Base-by-base conservation (phyloP, 148 eudicot genomes). In the Chenopodium formosanum region DNA sequence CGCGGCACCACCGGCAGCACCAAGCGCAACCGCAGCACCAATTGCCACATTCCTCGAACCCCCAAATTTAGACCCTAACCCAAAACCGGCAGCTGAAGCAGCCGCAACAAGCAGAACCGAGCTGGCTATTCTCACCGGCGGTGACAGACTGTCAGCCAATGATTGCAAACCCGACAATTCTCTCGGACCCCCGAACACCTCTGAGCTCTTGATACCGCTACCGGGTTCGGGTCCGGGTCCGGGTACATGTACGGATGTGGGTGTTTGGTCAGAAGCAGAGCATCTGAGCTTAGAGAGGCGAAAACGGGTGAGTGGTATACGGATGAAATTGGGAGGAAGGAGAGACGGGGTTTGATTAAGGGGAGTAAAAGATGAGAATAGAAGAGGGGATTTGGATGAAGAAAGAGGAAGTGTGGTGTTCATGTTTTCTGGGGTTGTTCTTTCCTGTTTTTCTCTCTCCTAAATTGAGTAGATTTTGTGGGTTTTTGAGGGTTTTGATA, bases 1-100 rank as follows among this genome's bases (percentile, higher is more conserved):
- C 11, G 89, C 94, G 0, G 90, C 95, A 1, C 88, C 93, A 0
- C 94, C 99, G 0, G 91, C 98, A 0, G 86, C 97, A 0, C 97
- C 99, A 0, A 90, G 60, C 4, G 86, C 94, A 13, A 86, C 77
- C 25, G 77, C 77, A 7, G 86, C 97, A 0, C 97, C 99, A 0
- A 92, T 50, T 1, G 87, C 93, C 1, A 86, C 82, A 13, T 84
- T 92, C 75, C 88, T 80, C 29, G 65, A 64, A 2, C 90, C 91
- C 1, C 91, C 94, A 10, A 91, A 70, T 9, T 89, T 85, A 20
- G 86, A 82, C 53, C 95, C 98, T 25, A 93, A 73, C 1, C 92
- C 95, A 64, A 88, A 94, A 0, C 98, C 98, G 13, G 92, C 91
- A 7, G 94, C 95, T 6, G 85, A 56, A 20, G 93, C 92, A 2